A percentile compares a stretch with the other conserved stretches of the same genome.
phyloP scores from a whole-genome alignment of 2,329 filamentous ascomycete genomes.

The Leptographium flavum region DNA sequence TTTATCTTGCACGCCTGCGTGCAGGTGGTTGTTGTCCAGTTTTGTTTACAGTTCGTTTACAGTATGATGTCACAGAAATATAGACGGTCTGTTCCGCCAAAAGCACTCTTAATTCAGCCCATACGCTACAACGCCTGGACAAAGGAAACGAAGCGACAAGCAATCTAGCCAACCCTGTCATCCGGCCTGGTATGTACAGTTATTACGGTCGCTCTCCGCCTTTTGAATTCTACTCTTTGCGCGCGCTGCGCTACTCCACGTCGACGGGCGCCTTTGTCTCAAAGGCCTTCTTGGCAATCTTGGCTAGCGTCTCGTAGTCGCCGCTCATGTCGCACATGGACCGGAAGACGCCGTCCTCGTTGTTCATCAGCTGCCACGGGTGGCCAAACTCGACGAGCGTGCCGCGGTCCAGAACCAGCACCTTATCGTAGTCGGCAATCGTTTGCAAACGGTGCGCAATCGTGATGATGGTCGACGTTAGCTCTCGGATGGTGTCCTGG shows the following conservation, averaged over 20 bases:
- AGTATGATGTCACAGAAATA: neutral
- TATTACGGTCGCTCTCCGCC: neutral
- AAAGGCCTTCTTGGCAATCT: constrained; percentile 40
- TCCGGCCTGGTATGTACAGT: neutral
- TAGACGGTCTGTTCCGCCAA: neutral
- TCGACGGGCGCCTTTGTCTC: constrained; percentile 16
- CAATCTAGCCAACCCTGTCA: neutral
- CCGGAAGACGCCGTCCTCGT: constrained; percentile 48
- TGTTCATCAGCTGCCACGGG: constrained; percentile 66
- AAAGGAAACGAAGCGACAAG: neutral
- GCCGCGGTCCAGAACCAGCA: constrained; percentile 85
- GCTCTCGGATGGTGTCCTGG: constrained; percentile 87
- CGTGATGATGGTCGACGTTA: constrained; percentile 86
- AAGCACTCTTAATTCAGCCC: neutral
- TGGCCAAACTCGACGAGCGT: constrained; percentile 80
- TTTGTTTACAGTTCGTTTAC: no score
- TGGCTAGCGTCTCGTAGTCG: constrained; percentile 34
- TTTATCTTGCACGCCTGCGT: no score
- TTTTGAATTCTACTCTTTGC: neutral
- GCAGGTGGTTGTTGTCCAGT: no score
- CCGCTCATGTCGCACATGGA: constrained; percentile 54
- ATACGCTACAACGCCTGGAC: neutral
- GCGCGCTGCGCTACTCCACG: neutral
- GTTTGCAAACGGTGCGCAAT: constrained; percentile 93
- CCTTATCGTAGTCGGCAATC: constrained; percentile 96